A percentile compares a stretch with the other conserved stretches of the same genome.
These are phyloP conservation scores for Rhodosporidiobolus odoratus DNA, from an alignment of 768 basidiomycete species.

Conservation along the genomic window DNA sequence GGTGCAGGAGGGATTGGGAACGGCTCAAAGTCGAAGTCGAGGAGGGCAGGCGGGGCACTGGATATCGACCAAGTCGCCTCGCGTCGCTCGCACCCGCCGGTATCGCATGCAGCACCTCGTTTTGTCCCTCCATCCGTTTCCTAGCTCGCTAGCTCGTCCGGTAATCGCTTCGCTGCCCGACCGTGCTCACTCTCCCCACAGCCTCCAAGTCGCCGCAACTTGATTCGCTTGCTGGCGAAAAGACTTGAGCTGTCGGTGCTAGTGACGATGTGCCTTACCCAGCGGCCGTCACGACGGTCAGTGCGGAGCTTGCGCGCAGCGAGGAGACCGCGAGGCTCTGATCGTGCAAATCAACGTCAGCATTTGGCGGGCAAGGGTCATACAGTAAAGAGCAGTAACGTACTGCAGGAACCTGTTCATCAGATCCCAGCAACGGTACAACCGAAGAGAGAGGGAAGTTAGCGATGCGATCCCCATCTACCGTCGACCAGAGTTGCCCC, in stretches of 20 bases:
- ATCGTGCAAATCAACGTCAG: neutral
- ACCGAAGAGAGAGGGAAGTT: neutral
- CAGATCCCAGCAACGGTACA: neutral
- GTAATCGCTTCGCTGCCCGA: neutral
- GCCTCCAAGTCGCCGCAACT: too few species aligned
- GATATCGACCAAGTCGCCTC: too few species aligned
- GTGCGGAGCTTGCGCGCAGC: constrained; percentile 97
- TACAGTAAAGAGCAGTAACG: neutral
- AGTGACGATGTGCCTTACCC: constrained; percentile 57
- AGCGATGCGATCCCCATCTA: neutral
- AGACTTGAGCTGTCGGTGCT: neutral
- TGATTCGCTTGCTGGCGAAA: too few species aligned
- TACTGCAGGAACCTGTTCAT: constrained; percentile 17
- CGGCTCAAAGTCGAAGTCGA: too few species aligned
- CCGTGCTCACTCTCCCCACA: neutral
- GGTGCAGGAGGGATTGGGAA: too few species aligned
- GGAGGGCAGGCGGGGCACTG: too few species aligned
- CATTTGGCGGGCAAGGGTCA: neutral
- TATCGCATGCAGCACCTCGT: too few species aligned
- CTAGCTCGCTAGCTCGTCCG: neutral
- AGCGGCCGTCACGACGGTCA: constrained; percentile 89
- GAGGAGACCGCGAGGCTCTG: constrained; percentile 38
- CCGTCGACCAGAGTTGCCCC: neutral
- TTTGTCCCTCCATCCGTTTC: too few species aligned
- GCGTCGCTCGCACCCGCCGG: too few species aligned